Percentiles rank a stretch among this genome's conserved stretches.
Evolutionary conservation across 768 basidiomycete species (phyloP).

Genomic region (Mycena albidolilacea): DNA sequence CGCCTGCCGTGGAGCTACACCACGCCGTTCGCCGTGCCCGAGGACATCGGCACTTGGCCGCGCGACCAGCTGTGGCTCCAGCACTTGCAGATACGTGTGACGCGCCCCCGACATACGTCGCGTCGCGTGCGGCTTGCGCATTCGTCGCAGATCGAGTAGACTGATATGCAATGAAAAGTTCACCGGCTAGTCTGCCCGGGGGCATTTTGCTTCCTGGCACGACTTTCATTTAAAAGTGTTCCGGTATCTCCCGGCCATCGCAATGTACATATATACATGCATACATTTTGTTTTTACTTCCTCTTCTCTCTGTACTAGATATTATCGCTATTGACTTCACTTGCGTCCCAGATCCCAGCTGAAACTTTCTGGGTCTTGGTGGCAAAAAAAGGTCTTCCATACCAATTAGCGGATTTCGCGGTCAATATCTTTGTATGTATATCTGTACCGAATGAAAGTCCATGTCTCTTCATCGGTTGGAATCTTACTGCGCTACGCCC

Average conservation of each 20-base stretch:
- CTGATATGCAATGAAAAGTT: neutral
- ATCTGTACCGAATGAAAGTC: neutral
- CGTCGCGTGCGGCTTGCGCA: neutral
- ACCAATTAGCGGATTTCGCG: neutral
- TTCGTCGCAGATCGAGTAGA: neutral
- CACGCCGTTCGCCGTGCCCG: conserved; percentile 15
- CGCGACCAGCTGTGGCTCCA: conserved; percentile 20
- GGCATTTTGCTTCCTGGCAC: neutral
- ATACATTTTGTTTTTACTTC: neutral
- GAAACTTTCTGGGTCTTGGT: too few species aligned
- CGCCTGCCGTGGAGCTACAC: conserved; percentile 24
- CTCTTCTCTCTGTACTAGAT: neutral
- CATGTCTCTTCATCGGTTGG: neutral
- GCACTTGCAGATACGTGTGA: conserved; percentile 23
- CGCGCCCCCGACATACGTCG: neutral
- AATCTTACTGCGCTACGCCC: neutral
- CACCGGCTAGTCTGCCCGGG: neutral
- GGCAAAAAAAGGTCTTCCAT: too few species aligned
- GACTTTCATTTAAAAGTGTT: neutral
- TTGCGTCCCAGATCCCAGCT: too few species aligned
- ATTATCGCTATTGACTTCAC: neutral
- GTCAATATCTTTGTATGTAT: neutral
- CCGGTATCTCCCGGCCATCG: neutral
- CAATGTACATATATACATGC: neutral
- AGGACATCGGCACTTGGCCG: neutral